Evolutionary conservation across 2,329 filamentous ascomycete species (phyloP), one percentile per base, ranked within the genome.

Genomic region (Cladosporium sp.): DNA sequence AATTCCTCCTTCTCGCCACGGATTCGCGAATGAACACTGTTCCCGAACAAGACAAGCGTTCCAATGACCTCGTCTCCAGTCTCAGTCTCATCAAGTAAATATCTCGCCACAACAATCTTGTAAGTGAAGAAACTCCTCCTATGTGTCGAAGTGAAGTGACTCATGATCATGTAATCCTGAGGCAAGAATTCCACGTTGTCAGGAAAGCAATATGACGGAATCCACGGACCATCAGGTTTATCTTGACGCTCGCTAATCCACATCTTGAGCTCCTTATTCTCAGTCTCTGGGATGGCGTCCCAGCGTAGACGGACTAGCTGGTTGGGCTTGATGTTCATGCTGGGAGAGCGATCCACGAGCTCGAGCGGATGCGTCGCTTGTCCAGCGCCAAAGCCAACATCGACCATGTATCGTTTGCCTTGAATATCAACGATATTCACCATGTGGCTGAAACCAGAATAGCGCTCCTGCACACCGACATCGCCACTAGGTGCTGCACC

Each of bases 321-420:
- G 19, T 38, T 38, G 1, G 58, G 51, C 22, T 28, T 40, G 25
- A 59, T 17, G 22, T 62, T 56, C 47, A 52, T 17, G 39, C 61
- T 61, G 1, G 56, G 38, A 61, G 79, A 75, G 6, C 74, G 72
- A 5, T 82, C 76, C 45, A 82, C 68, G 0, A 89, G 72, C 0
- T 78, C 79, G 45, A 89, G 70, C 3, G 87, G 85, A 15, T 73
- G 72, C 1, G 82, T 86, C 2, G 84, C 77, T 9, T 83, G 82
- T 63, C 86, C 82, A 15, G 82, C 82, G 47, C 87, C 87, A 65
- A 89, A 89, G 2, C 80, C 84, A 15, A 87, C 83, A 67, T 89
- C 87, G 9, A 85, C 72, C 66, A 82, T 73, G 70, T 81, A 86
- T 55, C 76, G 74, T 39, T 74, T 75, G 5, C 76, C 72, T 28